Percentiles rank a stretch among this genome's conserved stretches.
Evolutionary conservation across 805 yeast genomes (phyloP).

Genomic region (Sugiyamaella chiloensis): DNA sequence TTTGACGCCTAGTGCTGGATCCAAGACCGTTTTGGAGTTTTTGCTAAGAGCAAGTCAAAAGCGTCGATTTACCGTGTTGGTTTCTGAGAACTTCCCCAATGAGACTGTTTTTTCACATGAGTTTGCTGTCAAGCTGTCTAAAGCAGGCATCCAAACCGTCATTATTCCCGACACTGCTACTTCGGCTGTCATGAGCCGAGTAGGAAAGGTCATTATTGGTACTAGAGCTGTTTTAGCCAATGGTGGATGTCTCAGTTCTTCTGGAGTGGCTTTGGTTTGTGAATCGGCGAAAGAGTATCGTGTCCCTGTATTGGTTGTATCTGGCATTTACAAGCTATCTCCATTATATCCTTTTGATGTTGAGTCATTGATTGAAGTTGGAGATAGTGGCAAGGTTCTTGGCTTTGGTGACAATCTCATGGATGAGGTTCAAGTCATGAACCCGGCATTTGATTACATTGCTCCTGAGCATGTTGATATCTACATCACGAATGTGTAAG

Average conservation of each 20-base stretch:
- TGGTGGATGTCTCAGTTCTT: constrained; percentile 87
- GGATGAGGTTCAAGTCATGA: constrained; percentile 74
- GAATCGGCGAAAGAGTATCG: constrained; percentile 93
- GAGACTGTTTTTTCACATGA: constrained; percentile 71
- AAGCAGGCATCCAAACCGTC: constrained; percentile 83
- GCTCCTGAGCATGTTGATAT: constrained; percentile 94
- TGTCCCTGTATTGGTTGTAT: constrained; percentile 95
- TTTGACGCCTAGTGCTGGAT: constrained; percentile 91
- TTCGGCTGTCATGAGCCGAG: constrained; percentile 94
- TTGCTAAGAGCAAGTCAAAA: constrained; percentile 81
- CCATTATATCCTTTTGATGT: constrained; percentile 90
- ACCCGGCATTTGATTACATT: constrained; percentile 86
- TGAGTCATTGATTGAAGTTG: constrained; percentile 81
- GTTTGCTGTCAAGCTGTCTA: constrained; percentile 76
- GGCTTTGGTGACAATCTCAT: constrained; percentile 69
- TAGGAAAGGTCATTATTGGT: constrained; percentile 93
- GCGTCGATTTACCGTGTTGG: constrained; percentile 82
- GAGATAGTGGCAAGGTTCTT: constrained; percentile 86
- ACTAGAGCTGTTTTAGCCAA: constrained; percentile 91
- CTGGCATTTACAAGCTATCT: constrained; percentile 89
- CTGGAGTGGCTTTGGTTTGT: constrained; percentile 90
- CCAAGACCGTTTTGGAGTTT: constrained; percentile 84
- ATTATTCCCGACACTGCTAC: constrained; percentile 91
- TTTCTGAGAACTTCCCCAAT: constrained; percentile 91
- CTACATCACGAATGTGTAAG: constrained; percentile 78